A percentile compares a stretch with the other conserved stretches of the same genome.
phyloP scores from a whole-genome alignment of 2,329 filamentous ascomycete species.

The Lasiodiplodia citricola region DNA sequence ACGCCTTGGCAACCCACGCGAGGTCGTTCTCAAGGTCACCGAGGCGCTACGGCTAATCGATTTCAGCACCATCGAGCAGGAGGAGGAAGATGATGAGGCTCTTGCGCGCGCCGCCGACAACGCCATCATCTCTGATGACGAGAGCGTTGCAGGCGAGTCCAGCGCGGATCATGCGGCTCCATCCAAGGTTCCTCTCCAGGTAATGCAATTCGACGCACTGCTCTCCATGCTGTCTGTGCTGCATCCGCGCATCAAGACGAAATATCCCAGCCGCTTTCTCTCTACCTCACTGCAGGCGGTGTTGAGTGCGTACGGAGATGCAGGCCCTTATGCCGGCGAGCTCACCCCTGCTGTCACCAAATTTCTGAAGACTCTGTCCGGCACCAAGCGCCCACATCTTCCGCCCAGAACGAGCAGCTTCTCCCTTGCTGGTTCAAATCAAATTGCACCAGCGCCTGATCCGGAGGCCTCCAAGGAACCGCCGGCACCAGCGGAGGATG shows the following conservation, averaged over 20 bases:
- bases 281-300: slow-evolving; percentile 77
- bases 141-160: slow-evolving; percentile 27
- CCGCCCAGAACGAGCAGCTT: slow-evolving; percentile 63
- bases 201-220: slow-evolving; percentile 69
- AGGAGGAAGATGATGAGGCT: slow-evolving; percentile 39
- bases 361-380: slow-evolving; percentile 71
- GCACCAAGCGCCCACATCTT: slow-evolving; percentile 68
- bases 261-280: slow-evolving; percentile 78
- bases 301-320: slow-evolving; percentile 67
- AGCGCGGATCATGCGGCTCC: slow-evolving; percentile 40
- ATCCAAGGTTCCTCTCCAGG: slow-evolving; percentile 44
- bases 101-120: slow-evolving; percentile 29
- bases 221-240: slow-evolving; percentile 75
- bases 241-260: slow-evolving; percentile 76
- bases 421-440: slow-evolving; percentile 37
- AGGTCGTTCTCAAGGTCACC: slow-evolving; percentile 80
- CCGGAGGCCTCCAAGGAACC: slow-evolving; percentile 59
- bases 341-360: slow-evolving; percentile 73
- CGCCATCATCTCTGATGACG: slow-evolving; percentile 24
- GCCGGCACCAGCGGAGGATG: slow-evolving; percentile 59
- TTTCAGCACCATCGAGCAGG: slow-evolving; percentile 52
- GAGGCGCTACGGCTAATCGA: slow-evolving; percentile 70
- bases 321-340: slow-evolving; percentile 62
- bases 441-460: slow-evolving; percentile 54
- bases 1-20: slow-evolving; percentile 77